These are phyloP conservation scores for Xylaria palmicola DNA, from an alignment of 495 filamentous ascomycete species.

Conservation along the genomic window DNA sequence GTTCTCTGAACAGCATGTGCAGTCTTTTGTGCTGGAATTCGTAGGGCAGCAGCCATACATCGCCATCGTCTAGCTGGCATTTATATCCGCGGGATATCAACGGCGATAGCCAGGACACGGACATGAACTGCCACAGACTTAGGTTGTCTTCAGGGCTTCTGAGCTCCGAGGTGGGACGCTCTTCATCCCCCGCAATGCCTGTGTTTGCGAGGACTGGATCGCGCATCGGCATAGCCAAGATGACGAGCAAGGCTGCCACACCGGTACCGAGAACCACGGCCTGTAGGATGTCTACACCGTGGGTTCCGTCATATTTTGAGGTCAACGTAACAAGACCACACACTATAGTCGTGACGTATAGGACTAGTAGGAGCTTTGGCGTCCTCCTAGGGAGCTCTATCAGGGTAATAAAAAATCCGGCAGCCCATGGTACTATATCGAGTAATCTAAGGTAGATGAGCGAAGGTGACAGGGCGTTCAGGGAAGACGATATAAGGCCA, in stretches of 20 bases:
- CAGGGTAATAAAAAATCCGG: constrained; percentile 43
- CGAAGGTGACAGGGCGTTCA: constrained; percentile 18
- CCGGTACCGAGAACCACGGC: constrained; percentile 44
- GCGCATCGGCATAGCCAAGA: constrained; percentile 72
- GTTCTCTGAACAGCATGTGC: constrained; percentile 67
- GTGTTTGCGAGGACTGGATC: constrained; percentile 55
- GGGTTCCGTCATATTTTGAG: constrained; percentile 23
- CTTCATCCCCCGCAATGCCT: constrained; percentile 60
- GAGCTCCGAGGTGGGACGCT: constrained; percentile 55
- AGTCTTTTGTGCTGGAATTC: constrained; percentile 74
- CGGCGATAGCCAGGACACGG: constrained; percentile 78
- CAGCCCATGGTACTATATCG: constrained; percentile 40
- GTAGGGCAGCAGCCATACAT: constrained; percentile 73
- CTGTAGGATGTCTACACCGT: constrained; percentile 37
- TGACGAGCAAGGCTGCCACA: constrained; percentile 46
- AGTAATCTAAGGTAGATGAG: constrained; percentile 20
- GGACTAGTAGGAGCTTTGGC: constrained; percentile 41
- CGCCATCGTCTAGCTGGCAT: constrained; percentile 66
- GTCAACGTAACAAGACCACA: constrained; percentile 40
- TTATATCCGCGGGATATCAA: constrained; percentile 62
- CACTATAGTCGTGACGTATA: constrained; percentile 34
- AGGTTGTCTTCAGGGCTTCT: constrained; percentile 83
- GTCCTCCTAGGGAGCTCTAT: constrained; percentile 49
- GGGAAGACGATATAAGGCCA: constrained; percentile 25
- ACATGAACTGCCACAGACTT: constrained; percentile 77